Base-by-base conservation (phyloP, 805 yeast species). In the Wickerhamomyces alni region DNA sequence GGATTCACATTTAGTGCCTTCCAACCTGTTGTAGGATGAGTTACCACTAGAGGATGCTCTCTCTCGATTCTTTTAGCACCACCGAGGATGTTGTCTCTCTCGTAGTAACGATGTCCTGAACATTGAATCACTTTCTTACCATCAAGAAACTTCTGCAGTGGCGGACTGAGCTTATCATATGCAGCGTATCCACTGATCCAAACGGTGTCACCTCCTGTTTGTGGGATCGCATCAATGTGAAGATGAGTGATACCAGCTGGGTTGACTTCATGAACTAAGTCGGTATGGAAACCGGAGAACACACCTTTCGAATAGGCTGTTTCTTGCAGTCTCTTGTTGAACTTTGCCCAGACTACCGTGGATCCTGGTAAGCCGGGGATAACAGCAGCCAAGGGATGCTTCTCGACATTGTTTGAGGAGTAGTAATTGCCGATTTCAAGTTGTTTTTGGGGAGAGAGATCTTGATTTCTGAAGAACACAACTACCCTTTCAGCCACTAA, bases 21-120 rank as follows among this genome's bases (percentile, higher is more conserved):
- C 80, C 78, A 72, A 21, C 80, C 80, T 32, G 82, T 77, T 13
- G 69, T 77, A 8, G 83, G 82, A 47, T 77, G 77, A 27, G 81
- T 75, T 57, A 80, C 67, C 29, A 77, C 66, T 17, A 77, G 46
- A 2, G 81, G 81, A 54, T 77, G 82, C 38, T 65, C 74, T 51
- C 77, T 66, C 48, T 69, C 77, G 41, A 74, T 59, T 39, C 61
- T 62, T 40, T 61, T 63, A n/a, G 70, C 69, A 28, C 76, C 77
- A 36, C 55, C 54, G 30, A 72, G 58, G 10, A 74, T 75, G 34
- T 69, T 62, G 30, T 63, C 54, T 33, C 72, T 59, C 40, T 67
- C 66, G 31, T 60, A 46, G 45, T 63, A 69, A 8, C 44, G 45
- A 46, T 69, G 69, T 12, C 69, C 69, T 25, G 71, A 65, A 15